Base-by-base conservation (phyloP, 148 eudicot species). In the Nepenthes gracilis region DNA sequence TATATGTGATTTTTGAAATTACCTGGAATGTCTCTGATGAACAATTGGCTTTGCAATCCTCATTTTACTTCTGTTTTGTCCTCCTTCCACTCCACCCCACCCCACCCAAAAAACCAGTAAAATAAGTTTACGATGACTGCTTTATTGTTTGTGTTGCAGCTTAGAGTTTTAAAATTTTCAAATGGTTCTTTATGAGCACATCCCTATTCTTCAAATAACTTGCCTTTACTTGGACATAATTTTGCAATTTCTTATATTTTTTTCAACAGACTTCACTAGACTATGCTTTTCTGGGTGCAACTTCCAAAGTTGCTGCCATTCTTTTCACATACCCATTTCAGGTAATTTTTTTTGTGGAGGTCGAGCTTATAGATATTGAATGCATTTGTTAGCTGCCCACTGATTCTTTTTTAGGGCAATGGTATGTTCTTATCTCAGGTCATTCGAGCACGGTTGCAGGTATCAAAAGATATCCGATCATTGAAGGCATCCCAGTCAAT, bases 361-460 rank as follows among this genome's bases (percentile, higher is more conserved):
- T 9, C 37, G 33, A 13, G 38, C 33, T 55, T 69, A 9, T 47
- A 12, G n/a, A 35, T 61, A 54, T 33, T 45, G 7, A 1, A 36
- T 35, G 0, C 23, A 35, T 6, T 35, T 35, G 2, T 36, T 9
- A 5, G 13, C 52, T 49, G 6, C 34, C 11, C 6, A 12, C n/a
- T 64, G 50, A 35, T 35, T 70, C 7, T 40, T 62, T 38, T 13
- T 10, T 57, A 0, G 6, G 12, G 61, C 9, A 6, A 58, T 59
- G 55, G 45, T 47, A 65, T 60, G 12, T 69, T 62, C 23, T 23
- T 0, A 23, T 23, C 23, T 56, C 86, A 93, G 99, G 99, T 93
- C 72, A 80, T 93, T 67, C 89, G 99, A 51, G 77, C 99, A 66
- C 78, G 99, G 61, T 79, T 93, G 72, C 99, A 93, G 97, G 99